These are phyloP conservation scores for Plectosphaerella plurivora DNA, from an alignment of 2,329 filamentous ascomycete species.

Conservation along the genomic window DNA sequence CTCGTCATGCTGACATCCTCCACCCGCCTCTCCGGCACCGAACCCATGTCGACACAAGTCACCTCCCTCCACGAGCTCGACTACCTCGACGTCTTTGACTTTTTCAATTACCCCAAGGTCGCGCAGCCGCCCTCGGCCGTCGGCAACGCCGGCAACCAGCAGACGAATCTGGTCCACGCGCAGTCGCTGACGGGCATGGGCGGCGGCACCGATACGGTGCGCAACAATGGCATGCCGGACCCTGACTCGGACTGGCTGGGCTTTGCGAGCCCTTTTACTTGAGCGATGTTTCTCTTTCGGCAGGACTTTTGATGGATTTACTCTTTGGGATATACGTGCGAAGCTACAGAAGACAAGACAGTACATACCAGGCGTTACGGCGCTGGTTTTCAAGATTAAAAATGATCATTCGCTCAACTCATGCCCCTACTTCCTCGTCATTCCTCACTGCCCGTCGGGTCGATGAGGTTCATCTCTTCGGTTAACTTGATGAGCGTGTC, in stretches of 20 bases:
- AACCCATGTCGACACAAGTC: slow-evolving; percentile 31
- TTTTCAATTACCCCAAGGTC: slow-evolving; percentile 37
- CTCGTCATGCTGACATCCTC: slow-evolving; percentile 30
- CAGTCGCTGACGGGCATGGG: slow-evolving; percentile 16
- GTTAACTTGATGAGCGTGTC: slow-evolving; percentile 10
- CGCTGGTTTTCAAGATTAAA: not conserved
- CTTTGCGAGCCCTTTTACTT: slow-evolving; percentile 10
- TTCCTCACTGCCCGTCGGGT: slow-evolving; percentile 8
- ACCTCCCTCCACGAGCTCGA: slow-evolving; percentile 35
- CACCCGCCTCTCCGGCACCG: slow-evolving; percentile 28
- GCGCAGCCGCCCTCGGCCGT: slow-evolving; percentile 12
- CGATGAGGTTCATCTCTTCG: not conserved
- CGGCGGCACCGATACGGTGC: slow-evolving; percentile 12
- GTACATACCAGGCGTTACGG: not conserved
- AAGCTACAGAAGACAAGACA: too few relatives aligned
- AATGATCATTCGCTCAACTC: too few relatives aligned
- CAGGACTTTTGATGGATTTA: not conserved
- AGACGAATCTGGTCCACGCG: slow-evolving; percentile 16
- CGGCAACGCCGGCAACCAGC: slow-evolving; percentile 10
- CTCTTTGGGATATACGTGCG: not conserved
- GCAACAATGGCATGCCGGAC: slow-evolving; percentile 19
- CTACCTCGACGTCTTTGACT: slow-evolving; percentile 39
- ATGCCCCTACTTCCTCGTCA: not conserved
- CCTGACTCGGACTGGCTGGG: slow-evolving; percentile 26
- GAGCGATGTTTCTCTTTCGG: not conserved